These are phyloP conservation scores for Coemansia sp. DNA, from an alignment of 192 early-diverging fungal species.

Conservation along the genomic window DNA sequence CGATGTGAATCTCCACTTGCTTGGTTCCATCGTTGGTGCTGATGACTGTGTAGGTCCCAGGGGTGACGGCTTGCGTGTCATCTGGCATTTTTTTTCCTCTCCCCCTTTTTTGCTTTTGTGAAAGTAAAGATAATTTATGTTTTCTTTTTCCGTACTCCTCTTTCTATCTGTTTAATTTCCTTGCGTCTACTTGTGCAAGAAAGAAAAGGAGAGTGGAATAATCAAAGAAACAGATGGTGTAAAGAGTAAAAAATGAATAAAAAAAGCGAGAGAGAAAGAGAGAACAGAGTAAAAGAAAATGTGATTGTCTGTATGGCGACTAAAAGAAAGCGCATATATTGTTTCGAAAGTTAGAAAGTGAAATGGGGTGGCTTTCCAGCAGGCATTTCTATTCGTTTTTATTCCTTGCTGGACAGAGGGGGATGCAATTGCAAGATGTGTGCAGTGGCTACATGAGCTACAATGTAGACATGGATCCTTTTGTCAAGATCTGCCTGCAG, in stretches of 20 bases:
- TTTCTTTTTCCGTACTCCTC: neutral
- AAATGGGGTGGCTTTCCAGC: too few species aligned
- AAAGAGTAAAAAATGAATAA: neutral
- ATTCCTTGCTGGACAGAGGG: too few species aligned
- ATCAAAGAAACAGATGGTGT: neutral
- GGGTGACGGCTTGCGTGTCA: neutral
- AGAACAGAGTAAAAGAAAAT: neutral
- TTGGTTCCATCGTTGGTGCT: slow-evolving; percentile 31
- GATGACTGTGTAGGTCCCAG: slow-evolving; percentile 36
- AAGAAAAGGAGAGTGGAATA: neutral
- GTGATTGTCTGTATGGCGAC: neutral
- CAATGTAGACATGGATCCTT: too few species aligned
- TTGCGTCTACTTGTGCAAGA: neutral
- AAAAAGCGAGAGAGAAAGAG: neutral
- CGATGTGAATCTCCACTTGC: slow-evolving; percentile 43
- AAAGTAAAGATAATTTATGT: neutral
- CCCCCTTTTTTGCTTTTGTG: too few species aligned
- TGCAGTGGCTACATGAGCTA: too few species aligned
- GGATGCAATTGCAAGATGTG: too few species aligned
- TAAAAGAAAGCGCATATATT: too few species aligned
- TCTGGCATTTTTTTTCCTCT: neutral
- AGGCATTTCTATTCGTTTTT: too few species aligned
- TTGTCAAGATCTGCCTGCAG: too few species aligned
- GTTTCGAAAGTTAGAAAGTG: slow-evolving; percentile 2
- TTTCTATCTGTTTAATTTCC: neutral